phyloP scores from a whole-genome alignment of 139 green algal species.

The Chlorella ohadii region DNA sequence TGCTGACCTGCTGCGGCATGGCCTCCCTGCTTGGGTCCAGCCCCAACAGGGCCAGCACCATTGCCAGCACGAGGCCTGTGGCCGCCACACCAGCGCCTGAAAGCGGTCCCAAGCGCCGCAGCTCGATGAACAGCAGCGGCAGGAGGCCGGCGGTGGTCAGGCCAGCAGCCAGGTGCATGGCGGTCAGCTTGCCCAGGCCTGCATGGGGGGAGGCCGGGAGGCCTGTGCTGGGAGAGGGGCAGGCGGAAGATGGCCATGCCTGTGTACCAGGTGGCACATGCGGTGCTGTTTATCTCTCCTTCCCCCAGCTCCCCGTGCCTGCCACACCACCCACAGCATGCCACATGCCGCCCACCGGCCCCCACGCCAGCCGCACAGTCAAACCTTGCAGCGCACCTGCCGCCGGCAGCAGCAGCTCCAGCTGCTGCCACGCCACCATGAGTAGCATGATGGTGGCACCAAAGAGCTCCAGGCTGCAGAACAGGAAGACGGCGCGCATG shows the following conservation, averaged over 20 bases:
- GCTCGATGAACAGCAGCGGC: slow-evolving; percentile 39
- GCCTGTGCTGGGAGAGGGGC: too few species aligned
- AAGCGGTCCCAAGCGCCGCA: slow-evolving; percentile 48
- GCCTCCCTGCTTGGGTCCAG: slow-evolving; percentile 38
- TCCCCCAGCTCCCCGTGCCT: too few species aligned
- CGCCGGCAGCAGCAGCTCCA: slow-evolving; percentile 41
- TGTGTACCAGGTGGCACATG: too few species aligned
- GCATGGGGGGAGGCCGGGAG: background rate
- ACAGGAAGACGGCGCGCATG: slow-evolving; percentile 29
- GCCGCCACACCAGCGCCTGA: slow-evolving; percentile 28
- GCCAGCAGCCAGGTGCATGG: slow-evolving; percentile 19
- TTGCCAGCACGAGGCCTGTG: slow-evolving; percentile 39
- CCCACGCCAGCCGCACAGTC: too few species aligned
- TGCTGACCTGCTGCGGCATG: slow-evolving; percentile 41
- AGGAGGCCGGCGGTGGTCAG: slow-evolving; percentile 31
- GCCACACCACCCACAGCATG: too few species aligned
- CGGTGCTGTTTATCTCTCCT: too few species aligned
- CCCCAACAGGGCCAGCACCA: slow-evolving; percentile 33
- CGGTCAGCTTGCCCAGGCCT: slow-evolving; percentile 29
- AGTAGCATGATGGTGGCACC: slow-evolving; percentile 49
- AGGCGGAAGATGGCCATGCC: too few species aligned
- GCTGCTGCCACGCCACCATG: slow-evolving; percentile 54
- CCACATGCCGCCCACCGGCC: too few species aligned
- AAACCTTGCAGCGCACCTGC: too few species aligned
- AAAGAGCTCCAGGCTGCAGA: slow-evolving; percentile 58